Evolutionary conservation across 2,329 filamentous ascomycete species (phyloP).

Genomic region (Neurospora sp.): DNA sequence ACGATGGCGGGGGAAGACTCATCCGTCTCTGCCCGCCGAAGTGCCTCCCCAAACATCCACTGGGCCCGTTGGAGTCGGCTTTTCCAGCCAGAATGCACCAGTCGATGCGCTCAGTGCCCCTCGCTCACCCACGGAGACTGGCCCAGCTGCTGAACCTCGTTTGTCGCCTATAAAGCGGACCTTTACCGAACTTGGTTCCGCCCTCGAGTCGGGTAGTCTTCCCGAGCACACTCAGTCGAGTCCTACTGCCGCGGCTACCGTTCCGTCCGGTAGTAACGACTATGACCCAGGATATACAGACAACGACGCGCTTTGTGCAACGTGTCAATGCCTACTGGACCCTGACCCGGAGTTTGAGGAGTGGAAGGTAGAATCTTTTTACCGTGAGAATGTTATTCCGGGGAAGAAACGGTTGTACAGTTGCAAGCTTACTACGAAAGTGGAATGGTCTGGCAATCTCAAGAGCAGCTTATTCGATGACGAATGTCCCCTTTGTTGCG

Average conservation of each 20-base stretch:
- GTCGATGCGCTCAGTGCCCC: background rate
- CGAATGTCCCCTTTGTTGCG: background rate
- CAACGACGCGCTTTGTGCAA: background rate
- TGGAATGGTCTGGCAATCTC: background rate
- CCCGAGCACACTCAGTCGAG: too few relatives aligned
- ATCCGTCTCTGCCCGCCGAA: background rate
- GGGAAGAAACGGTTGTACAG: too few relatives aligned
- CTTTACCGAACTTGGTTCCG: too few relatives aligned
- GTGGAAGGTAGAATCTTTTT: background rate
- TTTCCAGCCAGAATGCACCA: background rate
- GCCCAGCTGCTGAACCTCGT: background rate
- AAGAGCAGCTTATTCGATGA: background rate
- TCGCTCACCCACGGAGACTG: background rate
- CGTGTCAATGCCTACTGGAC: background rate
- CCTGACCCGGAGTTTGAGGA: background rate
- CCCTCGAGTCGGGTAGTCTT: too few relatives aligned
- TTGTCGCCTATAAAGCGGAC: background rate
- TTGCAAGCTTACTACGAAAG: background rate
- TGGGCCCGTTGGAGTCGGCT: background rate
- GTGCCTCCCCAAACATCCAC: accelerated
- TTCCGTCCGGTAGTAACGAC: background rate
- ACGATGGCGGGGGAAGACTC: background rate
- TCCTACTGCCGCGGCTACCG: background rate
- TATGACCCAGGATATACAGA: background rate
- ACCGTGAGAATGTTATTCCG: too few relatives aligned